phyloP scores from a whole-genome alignment of 1,139 yeast genomes.

The Magnusiomyces magnusii region DNA sequence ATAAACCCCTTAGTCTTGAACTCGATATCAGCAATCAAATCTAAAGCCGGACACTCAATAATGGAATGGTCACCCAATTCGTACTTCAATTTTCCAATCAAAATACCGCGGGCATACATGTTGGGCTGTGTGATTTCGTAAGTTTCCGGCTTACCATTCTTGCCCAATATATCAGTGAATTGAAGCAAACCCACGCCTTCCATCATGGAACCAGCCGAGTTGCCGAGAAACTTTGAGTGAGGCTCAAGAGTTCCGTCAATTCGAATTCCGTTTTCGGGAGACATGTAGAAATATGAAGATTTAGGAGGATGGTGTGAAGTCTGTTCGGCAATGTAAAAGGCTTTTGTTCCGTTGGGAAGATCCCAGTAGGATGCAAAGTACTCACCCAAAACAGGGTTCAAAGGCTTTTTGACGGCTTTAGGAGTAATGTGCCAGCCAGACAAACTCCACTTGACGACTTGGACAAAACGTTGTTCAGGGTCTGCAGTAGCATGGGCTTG shows the following conservation, averaged over 20 bases:
- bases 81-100: slow-evolving; percentile 81
- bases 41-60: slow-evolving; percentile 54
- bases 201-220: slow-evolving; percentile 96
- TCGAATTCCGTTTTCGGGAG: slow-evolving; percentile 73
- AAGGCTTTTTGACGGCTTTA: slow-evolving; percentile 93
- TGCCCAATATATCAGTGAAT: slow-evolving; percentile 48
- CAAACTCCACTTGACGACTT: slow-evolving; percentile 79
- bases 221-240: slow-evolving; percentile 80
- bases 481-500: slow-evolving; percentile 55
- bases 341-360: slow-evolving; percentile 56
- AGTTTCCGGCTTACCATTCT: slow-evolving; percentile 45
- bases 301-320: slow-evolving; percentile 99
- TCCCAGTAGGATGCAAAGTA: slow-evolving; percentile 91
- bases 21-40: slow-evolving; percentile 72
- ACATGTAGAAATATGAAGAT: slow-evolving; percentile 81
- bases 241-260: slow-evolving; percentile 90
- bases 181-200: slow-evolving; percentile 77
- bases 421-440: slow-evolving; percentile 99
- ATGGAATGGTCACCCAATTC: slow-evolving; percentile 90
- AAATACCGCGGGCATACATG: slow-evolving; percentile 88
- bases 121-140: slow-evolving; percentile 89
- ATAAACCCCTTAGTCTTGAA: slow-evolving; percentile 94
- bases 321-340: slow-evolving; percentile 86
- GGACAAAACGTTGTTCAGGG: slow-evolving; percentile 58
- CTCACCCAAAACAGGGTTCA: slow-evolving; percentile 92